A percentile compares a stretch with the other conserved stretches of the same genome.
Conservation (phyloP, 805 yeast genomes). For the Teunomyces funiuensis region DNA sequence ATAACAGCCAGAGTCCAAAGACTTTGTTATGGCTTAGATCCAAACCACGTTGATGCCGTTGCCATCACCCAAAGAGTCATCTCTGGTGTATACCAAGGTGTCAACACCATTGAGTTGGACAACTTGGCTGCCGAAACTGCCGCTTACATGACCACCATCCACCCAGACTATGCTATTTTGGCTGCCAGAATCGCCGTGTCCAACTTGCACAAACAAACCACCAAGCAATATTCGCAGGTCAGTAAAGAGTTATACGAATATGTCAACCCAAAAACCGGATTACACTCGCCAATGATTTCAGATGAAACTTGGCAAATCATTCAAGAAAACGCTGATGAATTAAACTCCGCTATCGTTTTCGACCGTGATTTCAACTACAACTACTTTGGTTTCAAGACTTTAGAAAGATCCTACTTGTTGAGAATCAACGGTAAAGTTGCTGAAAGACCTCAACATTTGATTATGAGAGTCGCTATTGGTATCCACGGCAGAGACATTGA, state of each 20-base stretch:
- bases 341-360: slow-evolving; percentile 45
- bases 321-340: slow-evolving; percentile 38
- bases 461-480: slow-evolving; percentile 63
- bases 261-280: slow-evolving; percentile 75
- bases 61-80: slow-evolving; percentile 95
- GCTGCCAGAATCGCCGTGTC: slow-evolving; percentile 97
- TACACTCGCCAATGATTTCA: slow-evolving; percentile 48
- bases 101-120: slow-evolving; percentile 78
- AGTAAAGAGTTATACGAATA: slow-evolving; percentile 71
- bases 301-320: slow-evolving; percentile 41
- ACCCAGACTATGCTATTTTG: slow-evolving; percentile 94
- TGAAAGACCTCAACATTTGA: slow-evolving; percentile 61
- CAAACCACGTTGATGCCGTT: slow-evolving; percentile 90
- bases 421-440: slow-evolving; percentile 56
- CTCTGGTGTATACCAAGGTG: slow-evolving; percentile 96
- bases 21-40: slow-evolving; percentile 90
- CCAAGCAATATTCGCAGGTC: slow-evolving; percentile 79
- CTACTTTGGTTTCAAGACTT: slow-evolving; percentile 61
- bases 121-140: slow-evolving; percentile 90
- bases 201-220: slow-evolving; percentile 91
- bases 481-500: slow-evolving; percentile 57
- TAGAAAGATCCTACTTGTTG: slow-evolving; percentile 58
- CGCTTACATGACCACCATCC: slow-evolving; percentile 95
- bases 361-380: slow-evolving; percentile 55
- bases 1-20: slow-evolving; percentile 91